phyloP scores from a whole-genome alignment of 176 grass and related monocot species.

The Rhynchospora pubera region DNA sequence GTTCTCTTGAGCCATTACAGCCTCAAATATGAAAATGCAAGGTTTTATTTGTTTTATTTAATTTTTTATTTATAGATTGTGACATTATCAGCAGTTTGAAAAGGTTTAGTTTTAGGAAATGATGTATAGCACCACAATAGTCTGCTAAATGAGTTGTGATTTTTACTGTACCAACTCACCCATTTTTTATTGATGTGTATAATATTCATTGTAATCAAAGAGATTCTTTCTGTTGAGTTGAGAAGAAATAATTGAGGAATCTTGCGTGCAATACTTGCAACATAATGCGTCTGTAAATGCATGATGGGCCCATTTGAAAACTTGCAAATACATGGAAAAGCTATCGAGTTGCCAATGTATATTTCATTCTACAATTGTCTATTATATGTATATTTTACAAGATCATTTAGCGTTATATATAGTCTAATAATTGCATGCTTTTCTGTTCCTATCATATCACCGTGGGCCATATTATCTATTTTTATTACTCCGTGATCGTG shows the following conservation, averaged over 20 bases:
- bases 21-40: conserved; percentile 17
- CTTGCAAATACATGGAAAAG: neutral
- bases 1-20: conserved; percentile 68
- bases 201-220: conserved; percentile 4
- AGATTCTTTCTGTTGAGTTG: neutral
- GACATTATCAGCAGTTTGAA: neutral
- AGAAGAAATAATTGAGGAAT: neutral
- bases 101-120: neutral
- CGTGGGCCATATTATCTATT: neutral
- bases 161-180: conserved; percentile 1
- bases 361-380: neutral
- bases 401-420: neutral
- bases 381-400: neutral
- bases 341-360: neutral
- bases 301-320: neutral
- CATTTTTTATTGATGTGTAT: neutral
- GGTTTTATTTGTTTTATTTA: neutral
- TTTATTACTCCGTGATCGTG: neutral
- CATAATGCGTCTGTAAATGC: conserved; percentile 1
- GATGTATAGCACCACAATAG: neutral
- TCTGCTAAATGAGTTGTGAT: neutral
- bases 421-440: neutral
- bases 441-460: neutral
- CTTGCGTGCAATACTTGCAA: conserved; percentile 3
- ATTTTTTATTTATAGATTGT: neutral